Percentiles rank a stretch among this genome's conserved stretches.
These are phyloP conservation scores for Pseudogymnoascus sp. DNA, from an alignment of 2,329 filamentous ascomycete genomes.

Conservation along the genomic window DNA sequence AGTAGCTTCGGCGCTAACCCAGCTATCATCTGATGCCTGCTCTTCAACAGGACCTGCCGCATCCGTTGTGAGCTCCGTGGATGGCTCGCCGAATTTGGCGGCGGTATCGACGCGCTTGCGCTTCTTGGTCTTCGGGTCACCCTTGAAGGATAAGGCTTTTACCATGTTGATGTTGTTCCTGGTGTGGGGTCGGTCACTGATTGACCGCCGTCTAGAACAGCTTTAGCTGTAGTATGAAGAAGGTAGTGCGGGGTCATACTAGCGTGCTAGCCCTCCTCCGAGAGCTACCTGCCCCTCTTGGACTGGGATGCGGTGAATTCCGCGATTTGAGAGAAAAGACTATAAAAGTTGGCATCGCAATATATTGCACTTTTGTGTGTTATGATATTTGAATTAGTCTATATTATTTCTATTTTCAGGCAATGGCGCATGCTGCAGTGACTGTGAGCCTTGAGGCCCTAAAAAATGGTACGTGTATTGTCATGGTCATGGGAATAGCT, in stretches of 20 bases:
- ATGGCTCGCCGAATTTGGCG: conserved; percentile 31
- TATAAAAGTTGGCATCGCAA: not conserved
- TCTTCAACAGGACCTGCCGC: conserved; percentile 20
- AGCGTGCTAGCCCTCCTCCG: not conserved
- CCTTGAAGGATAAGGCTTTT: conserved; percentile 89
- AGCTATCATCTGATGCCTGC: conserved; percentile 63
- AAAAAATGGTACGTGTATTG: conserved; percentile 41
- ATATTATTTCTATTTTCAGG: not conserved
- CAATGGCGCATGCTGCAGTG: conserved; percentile 20
- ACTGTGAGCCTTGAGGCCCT: conserved; percentile 56
- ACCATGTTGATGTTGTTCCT: conserved; percentile 50
- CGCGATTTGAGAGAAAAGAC: not conserved
- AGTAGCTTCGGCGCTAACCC: conserved; percentile 74
- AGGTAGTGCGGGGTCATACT: not conserved
- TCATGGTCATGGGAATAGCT: not conserved
- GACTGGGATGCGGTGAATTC: not conserved
- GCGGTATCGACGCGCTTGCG: conserved; percentile 61
- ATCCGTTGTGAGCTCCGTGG: conserved; percentile 34
- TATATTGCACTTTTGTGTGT: not conserved
- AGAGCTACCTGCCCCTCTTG: conserved; percentile 4
- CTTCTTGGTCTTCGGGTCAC: conserved; percentile 93
- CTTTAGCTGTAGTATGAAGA: not conserved
- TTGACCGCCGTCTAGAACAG: not conserved
- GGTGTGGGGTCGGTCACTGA: not conserved
- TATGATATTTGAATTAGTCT: not conserved